These are phyloP conservation scores for Parietaria judaica DNA, from an alignment of 306 rosid genomes.

Conservation along the genomic window DNA sequence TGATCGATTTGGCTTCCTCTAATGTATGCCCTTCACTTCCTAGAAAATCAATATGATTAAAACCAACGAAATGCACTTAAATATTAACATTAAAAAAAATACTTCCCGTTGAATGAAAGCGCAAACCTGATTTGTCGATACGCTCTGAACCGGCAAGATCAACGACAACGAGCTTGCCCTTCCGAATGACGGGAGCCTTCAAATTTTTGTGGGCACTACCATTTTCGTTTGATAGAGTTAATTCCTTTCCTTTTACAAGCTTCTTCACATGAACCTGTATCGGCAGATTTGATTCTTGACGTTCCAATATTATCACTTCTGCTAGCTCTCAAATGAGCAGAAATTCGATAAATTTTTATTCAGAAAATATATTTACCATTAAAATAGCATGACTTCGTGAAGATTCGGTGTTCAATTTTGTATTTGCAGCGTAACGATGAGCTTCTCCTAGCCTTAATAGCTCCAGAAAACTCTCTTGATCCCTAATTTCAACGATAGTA, in stretches of 20 bases:
- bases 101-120: constrained; percentile 11
- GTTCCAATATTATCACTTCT: constrained; percentile 6
- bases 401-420: constrained; percentile 91
- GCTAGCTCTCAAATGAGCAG: background rate
- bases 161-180: constrained; percentile 85
- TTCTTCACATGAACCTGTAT: constrained; percentile 75
- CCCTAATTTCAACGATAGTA: constrained; percentile 70
- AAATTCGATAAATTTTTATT: constrained; percentile 14
- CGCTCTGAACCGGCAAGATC: constrained; percentile 99
- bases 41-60: constrained; percentile 21
- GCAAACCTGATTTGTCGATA: constrained; percentile 87
- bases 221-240: constrained; percentile 57
- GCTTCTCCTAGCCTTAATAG: constrained; percentile 88
- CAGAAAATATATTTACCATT: constrained; percentile 48
- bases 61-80: constrained; percentile 6
- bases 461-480: constrained; percentile 77
- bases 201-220: constrained; percentile 57
- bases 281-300: constrained; percentile 20
- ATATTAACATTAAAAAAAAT: background rate
- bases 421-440: constrained; percentile 95
- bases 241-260: constrained; percentile 70
- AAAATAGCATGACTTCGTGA: constrained; percentile 98
- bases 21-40: constrained; percentile 98
- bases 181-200: constrained; percentile 74
- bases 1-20: constrained; percentile 97